These are phyloP conservation scores for Phytopythium cucurbitacearum DNA, from an alignment of 352 stramenopile species.

Conservation along the genomic window DNA sequence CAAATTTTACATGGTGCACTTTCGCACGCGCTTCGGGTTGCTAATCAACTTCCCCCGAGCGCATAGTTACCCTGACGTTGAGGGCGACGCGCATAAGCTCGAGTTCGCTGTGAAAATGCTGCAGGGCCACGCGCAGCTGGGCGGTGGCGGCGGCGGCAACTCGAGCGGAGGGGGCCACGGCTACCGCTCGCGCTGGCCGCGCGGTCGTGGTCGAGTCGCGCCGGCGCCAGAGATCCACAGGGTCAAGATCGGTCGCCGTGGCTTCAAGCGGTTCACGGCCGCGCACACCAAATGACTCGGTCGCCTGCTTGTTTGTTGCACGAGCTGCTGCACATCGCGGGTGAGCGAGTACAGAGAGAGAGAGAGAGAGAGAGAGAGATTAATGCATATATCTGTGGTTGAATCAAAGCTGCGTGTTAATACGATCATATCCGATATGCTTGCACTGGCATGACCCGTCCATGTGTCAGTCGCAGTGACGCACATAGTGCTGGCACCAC, in stretches of 20 bases:
- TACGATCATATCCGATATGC: no score
- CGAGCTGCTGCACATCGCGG: no score
- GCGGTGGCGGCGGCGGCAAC: background rate
- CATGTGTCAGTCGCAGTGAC: no score
- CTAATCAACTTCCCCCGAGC: conserved; percentile 41
- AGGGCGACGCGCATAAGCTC: conserved; percentile 3
- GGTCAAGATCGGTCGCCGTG: conserved; percentile 3
- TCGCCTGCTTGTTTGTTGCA: background rate
- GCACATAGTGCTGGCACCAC: no score
- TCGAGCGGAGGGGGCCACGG: background rate
- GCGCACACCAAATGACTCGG: background rate
- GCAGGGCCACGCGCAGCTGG: conserved; percentile 2
- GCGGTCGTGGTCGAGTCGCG: background rate
- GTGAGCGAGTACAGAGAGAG: no score
- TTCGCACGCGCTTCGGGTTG: conserved; percentile 23
- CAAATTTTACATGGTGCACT: conserved; percentile 35
- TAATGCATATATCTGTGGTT: no score
- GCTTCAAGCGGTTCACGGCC: background rate
- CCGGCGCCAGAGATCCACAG: conserved; percentile 6
- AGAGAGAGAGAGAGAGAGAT: no score
- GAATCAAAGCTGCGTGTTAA: no score
- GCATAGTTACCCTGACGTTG: conserved; percentile 22
- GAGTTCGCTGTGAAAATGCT: conserved; percentile 4
- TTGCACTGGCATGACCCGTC: no score
- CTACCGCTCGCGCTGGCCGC: background rate